These are phyloP conservation scores for Stephania cephalantha DNA, from an alignment of 164 flowering plant genomes.

Conservation along the genomic window DNA sequence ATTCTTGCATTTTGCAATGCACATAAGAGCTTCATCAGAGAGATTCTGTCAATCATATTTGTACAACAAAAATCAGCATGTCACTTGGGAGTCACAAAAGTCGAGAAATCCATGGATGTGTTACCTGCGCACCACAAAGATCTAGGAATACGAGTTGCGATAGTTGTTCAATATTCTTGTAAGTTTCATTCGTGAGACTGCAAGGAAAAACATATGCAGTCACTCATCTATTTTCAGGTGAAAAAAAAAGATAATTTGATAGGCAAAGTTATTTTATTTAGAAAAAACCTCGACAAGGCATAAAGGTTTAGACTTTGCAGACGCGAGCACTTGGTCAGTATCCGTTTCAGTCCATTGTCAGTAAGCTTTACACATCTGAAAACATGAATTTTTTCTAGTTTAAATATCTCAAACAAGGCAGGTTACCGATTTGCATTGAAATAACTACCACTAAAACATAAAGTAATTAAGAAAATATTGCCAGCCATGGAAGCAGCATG, in stretches of 20 bases:
- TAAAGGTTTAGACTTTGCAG: conserved; percentile 71
- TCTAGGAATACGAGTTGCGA: conserved; percentile 57
- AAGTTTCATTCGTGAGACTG: conserved; percentile 76
- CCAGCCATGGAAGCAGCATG: too few relatives aligned
- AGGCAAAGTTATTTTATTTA: neutral
- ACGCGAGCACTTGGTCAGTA: conserved; percentile 46
- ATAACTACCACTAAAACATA: too few relatives aligned
- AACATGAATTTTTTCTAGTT: neutral
- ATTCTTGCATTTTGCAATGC: conserved; percentile 66
- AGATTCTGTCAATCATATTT: conserved; percentile 49
- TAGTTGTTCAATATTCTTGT: conserved; percentile 52
- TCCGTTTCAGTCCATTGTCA: conserved; percentile 64
- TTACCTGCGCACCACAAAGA: conserved; percentile 96
- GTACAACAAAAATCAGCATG: conserved; percentile 1
- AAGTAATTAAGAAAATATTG: too few relatives aligned
- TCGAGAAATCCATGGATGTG: neutral
- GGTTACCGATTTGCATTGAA: too few relatives aligned
- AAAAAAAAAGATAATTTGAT: too few relatives aligned
- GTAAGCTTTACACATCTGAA: conserved; percentile 78
- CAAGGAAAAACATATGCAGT: conserved; percentile 14
- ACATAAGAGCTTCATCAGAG: conserved; percentile 70
- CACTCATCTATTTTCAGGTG: neutral
- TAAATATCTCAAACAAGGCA: too few relatives aligned
- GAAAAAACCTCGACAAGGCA: conserved; percentile 66
- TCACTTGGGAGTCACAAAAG: neutral